Evolutionary conservation across 1,139 yeast genomes (phyloP).

Genomic region (Taphrina pruni): DNA sequence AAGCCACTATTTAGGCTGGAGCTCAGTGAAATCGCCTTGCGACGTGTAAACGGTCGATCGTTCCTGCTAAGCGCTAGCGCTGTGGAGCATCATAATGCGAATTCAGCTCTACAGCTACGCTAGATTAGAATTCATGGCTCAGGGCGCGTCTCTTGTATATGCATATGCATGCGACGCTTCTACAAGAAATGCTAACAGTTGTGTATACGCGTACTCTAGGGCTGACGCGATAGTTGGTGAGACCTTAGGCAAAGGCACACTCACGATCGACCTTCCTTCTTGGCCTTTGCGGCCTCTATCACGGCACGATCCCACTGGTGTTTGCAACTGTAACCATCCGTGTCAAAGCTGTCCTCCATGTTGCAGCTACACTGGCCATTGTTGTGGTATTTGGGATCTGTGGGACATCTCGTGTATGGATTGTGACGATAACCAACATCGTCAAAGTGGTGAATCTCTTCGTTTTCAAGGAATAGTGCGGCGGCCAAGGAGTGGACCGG

Average conservation of each 20-base stretch:
- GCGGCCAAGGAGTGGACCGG: constrained; percentile 90
- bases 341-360: constrained; percentile 51
- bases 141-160: no score
- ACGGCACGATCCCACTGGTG: constrained; percentile 47
- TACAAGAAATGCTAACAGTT: no score
- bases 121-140: no score
- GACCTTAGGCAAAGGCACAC: no score
- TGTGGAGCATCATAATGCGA: no score
- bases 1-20: constrained; percentile 3
- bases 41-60: not conserved
- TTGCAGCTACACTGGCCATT: constrained; percentile 73
- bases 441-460: constrained; percentile 74
- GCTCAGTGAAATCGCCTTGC: not conserved
- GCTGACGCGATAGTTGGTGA: no score
- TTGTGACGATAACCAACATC: constrained; percentile 80
- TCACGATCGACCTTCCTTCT: not conserved
- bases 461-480: constrained; percentile 70
- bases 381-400: constrained; percentile 58
- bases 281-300: not conserved
- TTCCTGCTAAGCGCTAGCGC: no score
- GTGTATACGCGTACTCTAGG: no score
- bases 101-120: no score
- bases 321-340: constrained; percentile 47
- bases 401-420: constrained; percentile 85
- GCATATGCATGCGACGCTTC: no score